Evolutionary conservation across 306 rosid genomes (phyloP).

Genomic region (Vachellia pachyceras): DNA sequence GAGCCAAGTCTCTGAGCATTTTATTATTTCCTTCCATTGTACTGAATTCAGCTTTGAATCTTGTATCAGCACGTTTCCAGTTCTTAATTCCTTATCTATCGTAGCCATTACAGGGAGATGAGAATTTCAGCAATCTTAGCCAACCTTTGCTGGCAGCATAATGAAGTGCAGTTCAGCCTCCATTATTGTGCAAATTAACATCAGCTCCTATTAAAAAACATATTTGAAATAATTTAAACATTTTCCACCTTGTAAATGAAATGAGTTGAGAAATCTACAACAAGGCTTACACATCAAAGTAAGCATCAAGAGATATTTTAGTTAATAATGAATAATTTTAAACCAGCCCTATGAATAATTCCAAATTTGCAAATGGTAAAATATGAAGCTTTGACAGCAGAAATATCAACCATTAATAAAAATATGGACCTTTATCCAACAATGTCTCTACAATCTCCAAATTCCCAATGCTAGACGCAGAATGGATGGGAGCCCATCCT

Average conservation of each 20-base stretch:
- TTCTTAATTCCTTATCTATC: no score
- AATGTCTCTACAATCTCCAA: no score
- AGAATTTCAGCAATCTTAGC: slow-evolving; percentile 78
- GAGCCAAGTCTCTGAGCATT: no score
- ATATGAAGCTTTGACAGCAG: neutral
- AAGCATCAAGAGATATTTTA: neutral
- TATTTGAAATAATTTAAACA: slow-evolving; percentile 20
- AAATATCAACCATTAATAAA: neutral
- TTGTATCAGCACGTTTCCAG: no score
- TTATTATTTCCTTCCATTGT: no score
- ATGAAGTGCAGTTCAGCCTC: slow-evolving; percentile 91
- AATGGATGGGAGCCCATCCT: no score
- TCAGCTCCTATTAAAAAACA: slow-evolving; percentile 67
- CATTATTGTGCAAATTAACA: slow-evolving; percentile 70
- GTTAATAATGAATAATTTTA: neutral
- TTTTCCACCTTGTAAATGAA: slow-evolving; percentile 27
- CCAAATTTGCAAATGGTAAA: neutral
- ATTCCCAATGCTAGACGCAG: no score
- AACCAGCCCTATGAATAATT: neutral
- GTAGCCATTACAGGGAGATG: no score
- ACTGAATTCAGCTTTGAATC: no score
- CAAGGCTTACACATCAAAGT: neutral
- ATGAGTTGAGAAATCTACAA: neutral
- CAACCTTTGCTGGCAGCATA: slow-evolving; percentile 93
- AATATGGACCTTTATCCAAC: slow-evolving; percentile 54